Conservation (phyloP, 306 rosid species). For the Quercus alba region DNA sequence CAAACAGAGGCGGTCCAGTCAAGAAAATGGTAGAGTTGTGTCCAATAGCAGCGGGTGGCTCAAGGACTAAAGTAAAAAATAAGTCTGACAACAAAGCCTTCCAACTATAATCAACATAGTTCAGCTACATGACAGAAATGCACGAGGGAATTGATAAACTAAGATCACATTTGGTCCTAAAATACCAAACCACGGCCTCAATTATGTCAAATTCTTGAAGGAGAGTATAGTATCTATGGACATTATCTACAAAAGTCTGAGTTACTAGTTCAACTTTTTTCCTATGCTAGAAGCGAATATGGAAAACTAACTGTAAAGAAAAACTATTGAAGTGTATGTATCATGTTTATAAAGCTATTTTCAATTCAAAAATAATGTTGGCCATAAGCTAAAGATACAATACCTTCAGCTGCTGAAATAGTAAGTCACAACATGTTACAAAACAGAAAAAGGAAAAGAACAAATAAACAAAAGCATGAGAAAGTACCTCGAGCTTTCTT, state of each 20-base stretch:
- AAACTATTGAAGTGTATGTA: not conserved
- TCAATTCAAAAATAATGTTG: not conserved
- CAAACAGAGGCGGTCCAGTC: constrained; percentile 39
- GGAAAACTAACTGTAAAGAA: not conserved
- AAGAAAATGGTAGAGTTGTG: constrained; percentile 28
- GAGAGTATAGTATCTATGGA: too few relatives aligned
- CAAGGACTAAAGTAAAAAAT: constrained; percentile 45
- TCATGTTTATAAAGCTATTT: not conserved
- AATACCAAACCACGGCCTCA: too few relatives aligned
- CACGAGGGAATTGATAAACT: not conserved
- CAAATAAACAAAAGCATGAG: not conserved
- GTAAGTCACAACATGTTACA: not conserved
- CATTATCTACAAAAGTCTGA: too few relatives aligned
- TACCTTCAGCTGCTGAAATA: not conserved
- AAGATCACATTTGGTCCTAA: not conserved
- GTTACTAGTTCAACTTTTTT: not conserved
- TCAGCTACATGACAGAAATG: constrained; percentile 16
- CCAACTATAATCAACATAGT: constrained; percentile 12
- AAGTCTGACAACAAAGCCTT: constrained; percentile 26
- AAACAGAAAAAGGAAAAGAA: not conserved
- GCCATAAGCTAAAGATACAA: not conserved
- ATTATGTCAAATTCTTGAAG: too few relatives aligned
- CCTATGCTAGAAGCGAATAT: too few relatives aligned
- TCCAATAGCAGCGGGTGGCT: constrained; percentile 57
- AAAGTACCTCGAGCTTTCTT: constrained; percentile 90